Evolutionary conservation across 75 land plant species (phyloP).

Genomic region (Picea glauca): DNA sequence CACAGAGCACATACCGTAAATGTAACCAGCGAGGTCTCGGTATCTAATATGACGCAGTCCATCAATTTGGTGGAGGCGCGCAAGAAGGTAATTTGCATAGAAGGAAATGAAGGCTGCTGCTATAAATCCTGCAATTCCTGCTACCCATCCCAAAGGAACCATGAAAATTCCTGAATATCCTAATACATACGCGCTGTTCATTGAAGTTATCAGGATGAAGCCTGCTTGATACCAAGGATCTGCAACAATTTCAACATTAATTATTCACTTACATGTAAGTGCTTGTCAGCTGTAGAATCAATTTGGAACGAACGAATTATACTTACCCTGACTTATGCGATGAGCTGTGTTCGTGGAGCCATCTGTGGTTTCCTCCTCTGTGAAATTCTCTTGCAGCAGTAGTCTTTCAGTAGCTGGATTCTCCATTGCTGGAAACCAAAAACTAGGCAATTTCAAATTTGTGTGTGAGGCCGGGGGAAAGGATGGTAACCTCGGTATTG

Average conservation of each 20-base stretch:
- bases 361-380: no score
- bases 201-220: slow-evolving; percentile 62
- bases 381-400: no score
- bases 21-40: slow-evolving; percentile 82
- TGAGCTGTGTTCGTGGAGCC: not conserved
- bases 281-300: no score
- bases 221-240: slow-evolving; percentile 85
- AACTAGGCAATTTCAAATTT: no score
- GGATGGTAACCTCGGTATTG: no score
- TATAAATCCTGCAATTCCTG: slow-evolving; percentile 49
- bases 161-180: slow-evolving; percentile 77
- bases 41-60: slow-evolving; percentile 83
- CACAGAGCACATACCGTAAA: slow-evolving; percentile 45
- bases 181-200: slow-evolving; percentile 76
- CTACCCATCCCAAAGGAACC: slow-evolving; percentile 82
- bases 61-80: slow-evolving; percentile 70
- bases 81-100: slow-evolving; percentile 66
- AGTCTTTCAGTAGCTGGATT: no score
- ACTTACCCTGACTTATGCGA: slow-evolving; percentile 2
- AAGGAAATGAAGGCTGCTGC: slow-evolving; percentile 57
- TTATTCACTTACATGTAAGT: no score
- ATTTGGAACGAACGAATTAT: no score
- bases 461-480: no score
- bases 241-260: slow-evolving; percentile 9
- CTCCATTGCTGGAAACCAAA: no score